A percentile compares a stretch with the other conserved stretches of the same genome.
These are phyloP conservation scores for Scenedesmus sp. DNA, from an alignment of 163 green algal genomes.

Conservation along the genomic window DNA sequence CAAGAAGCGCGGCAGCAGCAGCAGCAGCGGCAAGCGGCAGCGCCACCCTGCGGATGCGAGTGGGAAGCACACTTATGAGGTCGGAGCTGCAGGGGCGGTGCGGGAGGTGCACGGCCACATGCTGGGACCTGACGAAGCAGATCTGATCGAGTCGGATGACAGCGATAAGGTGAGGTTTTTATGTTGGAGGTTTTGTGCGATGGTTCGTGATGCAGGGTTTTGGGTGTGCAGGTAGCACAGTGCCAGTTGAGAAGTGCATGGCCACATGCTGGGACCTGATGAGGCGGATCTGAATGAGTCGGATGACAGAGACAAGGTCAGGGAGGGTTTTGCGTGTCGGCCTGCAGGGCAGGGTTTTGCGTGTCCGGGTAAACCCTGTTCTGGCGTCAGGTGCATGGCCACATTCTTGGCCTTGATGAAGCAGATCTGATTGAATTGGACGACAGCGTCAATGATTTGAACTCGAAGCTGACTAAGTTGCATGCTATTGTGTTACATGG, in stretches of 20 bases:
- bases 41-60: not conserved
- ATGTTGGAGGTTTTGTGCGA: not conserved
- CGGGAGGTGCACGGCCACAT: conserved; percentile 52
- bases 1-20: not conserved
- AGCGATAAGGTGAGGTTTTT: conserved; percentile 42
- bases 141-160: conserved; percentile 41
- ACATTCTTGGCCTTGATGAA: conserved; percentile 20
- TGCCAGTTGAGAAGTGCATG: not conserved
- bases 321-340: not conserved
- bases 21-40: conserved; percentile 20
- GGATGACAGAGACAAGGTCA: conserved; percentile 51
- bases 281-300: conserved; percentile 22
- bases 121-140: conserved; percentile 48
- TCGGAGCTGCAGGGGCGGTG: conserved; percentile 6
- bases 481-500: not conserved
- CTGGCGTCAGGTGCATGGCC: not conserved
- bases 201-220: not conserved
- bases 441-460: conserved; percentile 23
- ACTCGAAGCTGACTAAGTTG: not conserved
- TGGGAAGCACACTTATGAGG: conserved; percentile 47
- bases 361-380: not conserved
- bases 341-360: too few relatives aligned
- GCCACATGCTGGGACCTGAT: conserved; percentile 45
- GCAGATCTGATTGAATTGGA: not conserved
- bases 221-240: too few relatives aligned